phyloP scores from a whole-genome alignment of 2,329 filamentous ascomycete species.

The Fonsecaea erecta region DNA sequence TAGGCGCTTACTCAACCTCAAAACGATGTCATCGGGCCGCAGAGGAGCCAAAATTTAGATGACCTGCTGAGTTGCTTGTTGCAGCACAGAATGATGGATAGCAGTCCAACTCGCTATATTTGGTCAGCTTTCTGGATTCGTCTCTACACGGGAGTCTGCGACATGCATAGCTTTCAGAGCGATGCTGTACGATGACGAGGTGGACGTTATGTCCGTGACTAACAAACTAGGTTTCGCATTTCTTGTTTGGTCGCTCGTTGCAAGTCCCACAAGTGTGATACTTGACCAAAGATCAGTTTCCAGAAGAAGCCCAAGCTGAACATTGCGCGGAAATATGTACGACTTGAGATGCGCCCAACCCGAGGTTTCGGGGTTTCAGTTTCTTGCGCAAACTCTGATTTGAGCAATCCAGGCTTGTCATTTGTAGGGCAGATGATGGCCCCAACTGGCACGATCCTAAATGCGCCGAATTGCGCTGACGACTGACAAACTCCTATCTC shows the following conservation, averaged over 20 bases:
- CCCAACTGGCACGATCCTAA: constrained; percentile 14
- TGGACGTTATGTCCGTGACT: not conserved
- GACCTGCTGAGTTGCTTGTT: not conserved
- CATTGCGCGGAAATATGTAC: constrained; percentile 6
- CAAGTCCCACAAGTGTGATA: not conserved
- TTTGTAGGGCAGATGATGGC: constrained; percentile 16
- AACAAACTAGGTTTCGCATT: not conserved
- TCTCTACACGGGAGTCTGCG: not conserved
- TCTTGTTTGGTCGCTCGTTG: not conserved
- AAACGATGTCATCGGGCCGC: constrained; percentile 20
- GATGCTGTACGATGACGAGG: not conserved
- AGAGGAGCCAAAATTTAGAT: constrained; percentile 12
- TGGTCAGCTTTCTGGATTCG: not conserved
- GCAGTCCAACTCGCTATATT: not conserved
- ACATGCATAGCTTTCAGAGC: not conserved
- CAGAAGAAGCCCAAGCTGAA: not conserved
- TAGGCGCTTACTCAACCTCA: constrained; percentile 30
- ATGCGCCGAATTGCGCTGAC: constrained; percentile 14
- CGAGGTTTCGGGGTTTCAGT: constrained; percentile 17
- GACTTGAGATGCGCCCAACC: constrained; percentile 8
- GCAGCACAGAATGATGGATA: not conserved
- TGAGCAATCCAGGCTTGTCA: constrained; percentile 5
- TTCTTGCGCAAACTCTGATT: constrained; percentile 27
- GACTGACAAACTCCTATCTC: constrained; percentile 11
- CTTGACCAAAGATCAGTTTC: not conserved